Evolutionary conservation across 1,284 basidiomycete species (phyloP).

Genomic region (Puccinia hordei): DNA sequence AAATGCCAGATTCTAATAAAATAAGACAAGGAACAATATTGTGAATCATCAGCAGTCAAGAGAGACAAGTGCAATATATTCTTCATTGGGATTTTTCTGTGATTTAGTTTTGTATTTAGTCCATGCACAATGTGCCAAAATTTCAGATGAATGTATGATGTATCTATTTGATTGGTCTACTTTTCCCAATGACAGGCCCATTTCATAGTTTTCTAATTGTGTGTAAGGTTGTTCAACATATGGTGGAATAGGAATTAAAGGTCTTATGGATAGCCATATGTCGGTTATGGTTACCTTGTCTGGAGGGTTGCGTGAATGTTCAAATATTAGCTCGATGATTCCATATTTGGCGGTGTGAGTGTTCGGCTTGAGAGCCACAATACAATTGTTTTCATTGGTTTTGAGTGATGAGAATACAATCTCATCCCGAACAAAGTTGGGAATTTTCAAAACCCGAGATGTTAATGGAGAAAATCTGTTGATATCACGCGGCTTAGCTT

Average conservation of each 20-base stretch:
- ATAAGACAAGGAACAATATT: too few relatives aligned
- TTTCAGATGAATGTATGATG: background rate
- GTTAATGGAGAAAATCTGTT: background rate
- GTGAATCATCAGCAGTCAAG: background rate
- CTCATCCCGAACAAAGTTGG: background rate
- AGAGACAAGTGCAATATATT: background rate
- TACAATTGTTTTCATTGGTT: constrained; percentile 16
- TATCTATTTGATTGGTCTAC: background rate
- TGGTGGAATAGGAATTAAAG: background rate
- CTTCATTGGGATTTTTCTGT: background rate
- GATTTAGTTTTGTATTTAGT: background rate
- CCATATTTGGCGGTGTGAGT: background rate
- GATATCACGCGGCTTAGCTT: background rate
- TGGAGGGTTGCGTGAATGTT: background rate
- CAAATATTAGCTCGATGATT: background rate
- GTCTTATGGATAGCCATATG: background rate
- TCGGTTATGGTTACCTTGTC: background rate
- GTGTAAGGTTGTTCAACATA: background rate
- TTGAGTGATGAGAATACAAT: background rate
- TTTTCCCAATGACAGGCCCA: background rate
- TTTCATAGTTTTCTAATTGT: constrained; percentile 7
- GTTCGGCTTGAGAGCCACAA: constrained; percentile 1
- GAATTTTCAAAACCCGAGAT: background rate
- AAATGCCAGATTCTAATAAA: too few relatives aligned
- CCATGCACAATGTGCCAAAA: background rate